phyloP scores from a whole-genome alignment of 176 grass and related monocot genomes.

The Coix lacrymajobi region DNA sequence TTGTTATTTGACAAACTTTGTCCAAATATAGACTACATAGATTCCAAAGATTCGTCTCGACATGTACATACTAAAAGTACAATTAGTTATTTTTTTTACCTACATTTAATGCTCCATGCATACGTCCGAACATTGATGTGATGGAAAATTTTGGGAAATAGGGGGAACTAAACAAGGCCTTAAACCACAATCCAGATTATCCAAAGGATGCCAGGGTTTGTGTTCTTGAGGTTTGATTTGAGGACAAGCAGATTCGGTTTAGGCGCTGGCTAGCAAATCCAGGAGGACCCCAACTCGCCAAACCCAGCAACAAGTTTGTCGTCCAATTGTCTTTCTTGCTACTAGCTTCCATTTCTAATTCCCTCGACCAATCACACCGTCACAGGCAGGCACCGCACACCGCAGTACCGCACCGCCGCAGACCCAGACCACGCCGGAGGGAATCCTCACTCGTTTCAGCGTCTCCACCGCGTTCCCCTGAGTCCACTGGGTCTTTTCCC shows the following conservation, averaged over 20 bases:
- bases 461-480: background rate
- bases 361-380: background rate
- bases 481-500: background rate
- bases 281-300: background rate
- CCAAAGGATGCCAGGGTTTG: background rate
- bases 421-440: background rate
- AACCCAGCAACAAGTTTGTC: background rate
- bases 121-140: too few species aligned
- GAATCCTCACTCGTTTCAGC: conserved; percentile 14
- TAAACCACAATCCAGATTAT: background rate
- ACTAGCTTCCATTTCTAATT: background rate
- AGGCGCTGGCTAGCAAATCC: background rate
- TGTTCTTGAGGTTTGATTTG: background rate
- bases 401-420: background rate
- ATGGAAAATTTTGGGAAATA: too few species aligned
- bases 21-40: too few species aligned
- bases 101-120: too few species aligned
- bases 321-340: background rate
- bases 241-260: background rate
- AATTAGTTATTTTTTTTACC: too few species aligned
- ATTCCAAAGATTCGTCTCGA: too few species aligned
- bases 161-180: too few species aligned
- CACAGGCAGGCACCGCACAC: too few species aligned
- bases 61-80: too few species aligned
- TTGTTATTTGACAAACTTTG: too few species aligned